phyloP scores from a whole-genome alignment of 768 basidiomycete species.

The Suillus plorans region DNA sequence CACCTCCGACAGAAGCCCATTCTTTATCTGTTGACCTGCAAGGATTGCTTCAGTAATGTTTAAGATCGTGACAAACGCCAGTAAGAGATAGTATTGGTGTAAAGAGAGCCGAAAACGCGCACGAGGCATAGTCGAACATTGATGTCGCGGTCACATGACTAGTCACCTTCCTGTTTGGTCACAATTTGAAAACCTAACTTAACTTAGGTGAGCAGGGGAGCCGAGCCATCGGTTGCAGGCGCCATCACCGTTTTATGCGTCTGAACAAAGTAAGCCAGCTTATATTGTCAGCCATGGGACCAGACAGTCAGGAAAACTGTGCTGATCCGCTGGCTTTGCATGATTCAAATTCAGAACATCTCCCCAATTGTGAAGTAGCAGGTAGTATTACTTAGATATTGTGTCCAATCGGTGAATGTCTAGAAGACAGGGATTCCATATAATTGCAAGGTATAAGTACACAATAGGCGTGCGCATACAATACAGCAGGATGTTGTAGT shows the following conservation, averaged over 20 bases:
- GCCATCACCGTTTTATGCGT: neutral
- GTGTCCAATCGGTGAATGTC: neutral
- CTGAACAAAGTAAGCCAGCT: neutral
- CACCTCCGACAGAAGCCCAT: constrained; percentile 90
- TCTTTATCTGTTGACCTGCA: neutral
- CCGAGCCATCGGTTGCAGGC: neutral
- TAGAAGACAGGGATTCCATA: no score
- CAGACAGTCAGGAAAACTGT: neutral
- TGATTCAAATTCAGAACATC: neutral
- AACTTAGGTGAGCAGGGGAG: neutral
- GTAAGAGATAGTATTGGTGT: neutral
- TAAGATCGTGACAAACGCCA: constrained; percentile 1
- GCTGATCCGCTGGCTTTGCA: neutral
- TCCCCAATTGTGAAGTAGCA: neutral
- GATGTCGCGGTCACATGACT: constrained; percentile 13
- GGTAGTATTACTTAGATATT: neutral
- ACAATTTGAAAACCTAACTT: neutral
- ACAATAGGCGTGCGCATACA: neutral
- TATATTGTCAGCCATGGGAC: neutral
- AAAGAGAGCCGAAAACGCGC: constrained; percentile 6
- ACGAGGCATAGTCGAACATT: constrained; percentile 4
- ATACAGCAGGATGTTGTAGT: neutral
- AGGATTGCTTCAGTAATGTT: neutral
- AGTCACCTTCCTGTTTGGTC: neutral
- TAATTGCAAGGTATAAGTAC: neutral